Evolutionary conservation across 2,329 filamentous ascomycete genomes (phyloP).

Genomic region (Corynespora cassiicola): DNA sequence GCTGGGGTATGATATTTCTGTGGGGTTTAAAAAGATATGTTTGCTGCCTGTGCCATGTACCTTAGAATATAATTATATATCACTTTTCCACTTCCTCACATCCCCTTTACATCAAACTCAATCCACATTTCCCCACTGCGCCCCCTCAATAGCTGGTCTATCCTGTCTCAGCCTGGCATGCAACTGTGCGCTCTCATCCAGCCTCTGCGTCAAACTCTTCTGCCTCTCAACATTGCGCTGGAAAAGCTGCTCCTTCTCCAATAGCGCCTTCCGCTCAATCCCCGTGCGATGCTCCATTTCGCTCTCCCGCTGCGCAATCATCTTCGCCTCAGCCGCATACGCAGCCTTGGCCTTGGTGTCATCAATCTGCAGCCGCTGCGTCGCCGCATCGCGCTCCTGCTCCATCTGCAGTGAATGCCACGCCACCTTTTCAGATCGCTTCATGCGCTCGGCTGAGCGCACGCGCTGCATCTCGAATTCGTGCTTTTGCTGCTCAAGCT

Average conservation of each 20-base stretch:
- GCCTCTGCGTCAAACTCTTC: constrained; percentile 32
- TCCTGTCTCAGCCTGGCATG: constrained; percentile 36
- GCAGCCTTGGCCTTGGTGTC: constrained; percentile 26
- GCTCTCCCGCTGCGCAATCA: constrained; percentile 29
- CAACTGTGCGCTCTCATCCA: constrained; percentile 38
- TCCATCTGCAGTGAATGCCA: constrained; percentile 37
- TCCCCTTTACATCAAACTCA: too few species aligned
- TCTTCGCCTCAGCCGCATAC: constrained; percentile 20
- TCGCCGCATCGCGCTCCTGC: constrained; percentile 35
- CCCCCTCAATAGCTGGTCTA: constrained; percentile 34
- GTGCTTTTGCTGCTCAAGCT: constrained; percentile 36
- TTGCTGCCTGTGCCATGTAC: too few species aligned
- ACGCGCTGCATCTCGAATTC: constrained; percentile 39
- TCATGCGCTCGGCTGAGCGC: constrained; percentile 37
- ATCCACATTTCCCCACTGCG: constrained; percentile 38
- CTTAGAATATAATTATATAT: too few species aligned
- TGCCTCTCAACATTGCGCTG: constrained; percentile 41
- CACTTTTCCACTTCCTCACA: too few species aligned
- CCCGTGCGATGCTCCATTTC: constrained; percentile 34
- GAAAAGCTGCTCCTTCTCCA: constrained; percentile 42
- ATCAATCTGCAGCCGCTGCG: constrained; percentile 24
- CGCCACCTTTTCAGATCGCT: constrained; percentile 33
- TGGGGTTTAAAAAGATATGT: too few species aligned
- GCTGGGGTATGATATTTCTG: too few species aligned
- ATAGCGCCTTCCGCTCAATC: constrained; percentile 33